Base-by-base conservation (phyloP, 2,329 filamentous ascomycete species). In the Diaporthe citrichinensis region DNA sequence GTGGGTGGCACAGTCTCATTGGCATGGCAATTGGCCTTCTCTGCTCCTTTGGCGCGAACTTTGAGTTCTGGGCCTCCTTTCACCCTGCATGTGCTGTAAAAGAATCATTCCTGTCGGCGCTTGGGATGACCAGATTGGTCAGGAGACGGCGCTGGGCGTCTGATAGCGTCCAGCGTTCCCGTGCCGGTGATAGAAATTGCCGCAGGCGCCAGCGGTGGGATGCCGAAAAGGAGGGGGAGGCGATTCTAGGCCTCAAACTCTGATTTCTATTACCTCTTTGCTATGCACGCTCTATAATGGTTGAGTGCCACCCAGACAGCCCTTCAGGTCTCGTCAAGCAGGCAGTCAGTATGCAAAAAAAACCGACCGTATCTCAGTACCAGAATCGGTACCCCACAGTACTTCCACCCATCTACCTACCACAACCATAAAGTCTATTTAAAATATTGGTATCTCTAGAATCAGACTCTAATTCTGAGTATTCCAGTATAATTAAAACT, bases 251-350 rank as follows among this genome's bases (percentile, higher is more conserved):
- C 65, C 34, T 31, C 49, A 69, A 69, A 69, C 65, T 69, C 49
- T 69, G 65, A 69, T 69, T 69, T 41, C 65, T 55, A 69, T 69
- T 69, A 69, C 65, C 65, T 55, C 65, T 69, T n/a, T 28, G 34
- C 23, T 55, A 69, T 69, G 65, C 65, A 69, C 34, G 65, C 28
- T 44, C 58, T 65, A 65, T 73, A 34, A 55, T 65, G 41, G n/a
- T 73, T 44, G 34, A 44, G 7, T 44, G 57, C 25, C 46, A 41
- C 34, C 71, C 58, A 20, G 44, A 17, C 25, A 55, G 25, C 8
- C 36, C 36, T 10, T 39, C 36, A 39, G 36, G 41, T n/a, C 25
- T 44, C 5, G 41, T 44, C 15, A 17, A 44, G 41, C 46, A 28
- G 25, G 49, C 34, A 23, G n/a, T n/a, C n/a, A n/a, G n/a, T n/a